Evolutionary conservation across 2,329 filamentous ascomycete species (phyloP), one percentile per base, ranked within the genome.

Genomic region (Cercospora sp.): DNA sequence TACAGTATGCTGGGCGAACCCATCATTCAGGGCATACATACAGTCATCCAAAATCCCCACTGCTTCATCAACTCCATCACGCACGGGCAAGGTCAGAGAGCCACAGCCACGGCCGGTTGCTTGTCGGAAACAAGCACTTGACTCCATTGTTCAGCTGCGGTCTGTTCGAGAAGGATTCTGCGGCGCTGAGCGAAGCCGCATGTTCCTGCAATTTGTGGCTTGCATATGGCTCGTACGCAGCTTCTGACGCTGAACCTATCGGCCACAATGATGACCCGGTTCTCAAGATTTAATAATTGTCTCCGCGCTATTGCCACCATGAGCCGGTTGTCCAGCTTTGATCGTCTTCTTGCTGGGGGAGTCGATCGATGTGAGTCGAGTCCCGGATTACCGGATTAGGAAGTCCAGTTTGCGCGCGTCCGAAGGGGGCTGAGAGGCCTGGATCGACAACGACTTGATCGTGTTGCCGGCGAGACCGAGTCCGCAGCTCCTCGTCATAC

Each of bases 251-350:
- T 55, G 48, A 20, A 59, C 30, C 55, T 59, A 59, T 59, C 55
- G 55, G 55, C 55, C 55, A 59, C 10, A 59, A 36, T 33, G 55
- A 59, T 59, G 55, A 59, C 55, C 55, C 55, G 55, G n/a, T 36
- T 59, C 55, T 6, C 55, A 31, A 36, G n/a, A 36, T 5, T 55
- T 26, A 2, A n/a, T 5, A 16, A 13, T 28, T n/a, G 23, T 55
- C 48, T n/a, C 23, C 48, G 13, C 48, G 48, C 48, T 55, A 55
- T 55, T 55, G 48, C 23, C 48, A 6, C 48, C 30, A 10, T 13
- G 48, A 55, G 23, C 48, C 16, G 3, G 48, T 55, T 8, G 12
- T 28, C 26, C 23, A 55, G 20, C 48, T 55, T 55, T 28, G 48
- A 28, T 55, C 13, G 48, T 28, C 48, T 26, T 23, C 6, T 55